Conservation (phyloP, 2,329 filamentous ascomycete species). For the Chaetomiaceae sp. region DNA sequence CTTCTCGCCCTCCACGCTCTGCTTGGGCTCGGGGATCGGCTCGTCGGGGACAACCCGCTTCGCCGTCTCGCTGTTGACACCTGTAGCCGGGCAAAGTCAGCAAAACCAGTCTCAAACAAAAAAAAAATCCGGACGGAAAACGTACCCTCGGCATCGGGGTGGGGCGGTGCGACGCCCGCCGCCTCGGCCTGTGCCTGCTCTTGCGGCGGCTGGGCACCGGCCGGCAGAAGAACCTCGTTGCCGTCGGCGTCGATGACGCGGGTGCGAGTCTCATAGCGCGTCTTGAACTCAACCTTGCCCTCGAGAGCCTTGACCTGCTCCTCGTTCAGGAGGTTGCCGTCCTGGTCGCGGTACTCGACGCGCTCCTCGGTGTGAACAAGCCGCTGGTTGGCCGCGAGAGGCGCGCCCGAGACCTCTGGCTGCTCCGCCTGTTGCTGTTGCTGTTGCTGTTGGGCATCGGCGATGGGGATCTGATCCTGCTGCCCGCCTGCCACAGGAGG, state of each 20-base stretch:
- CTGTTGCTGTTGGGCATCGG: constrained; percentile 23
- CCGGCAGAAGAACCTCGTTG: constrained; percentile 60
- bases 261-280: constrained; percentile 91
- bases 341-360: constrained; percentile 90
- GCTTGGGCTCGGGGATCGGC: constrained; percentile 38
- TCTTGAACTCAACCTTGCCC: constrained; percentile 94
- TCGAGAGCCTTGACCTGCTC: constrained; percentile 79
- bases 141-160: constrained; percentile 51
- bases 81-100: constrained; percentile 26
- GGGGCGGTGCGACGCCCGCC: constrained; percentile 49
- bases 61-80: constrained; percentile 55
- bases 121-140: not conserved
- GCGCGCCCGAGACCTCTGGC: constrained; percentile 43
- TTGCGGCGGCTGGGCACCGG: constrained; percentile 34
- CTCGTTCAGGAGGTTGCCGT: constrained; percentile 81
- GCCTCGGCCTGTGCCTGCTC: constrained; percentile 24
- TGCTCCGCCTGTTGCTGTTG: constrained; percentile 24
- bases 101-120: not conserved
- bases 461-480: constrained; percentile 29
- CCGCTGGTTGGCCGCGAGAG: constrained; percentile 44
- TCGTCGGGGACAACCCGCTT: constrained; percentile 34
- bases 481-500: constrained; percentile 21
- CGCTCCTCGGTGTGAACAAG: constrained; percentile 65
- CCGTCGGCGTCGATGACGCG: constrained; percentile 74
- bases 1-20: constrained; percentile 55